Conservation (phyloP, 1,284 basidiomycete genomes). For the Wolfiporia cocos region DNA sequence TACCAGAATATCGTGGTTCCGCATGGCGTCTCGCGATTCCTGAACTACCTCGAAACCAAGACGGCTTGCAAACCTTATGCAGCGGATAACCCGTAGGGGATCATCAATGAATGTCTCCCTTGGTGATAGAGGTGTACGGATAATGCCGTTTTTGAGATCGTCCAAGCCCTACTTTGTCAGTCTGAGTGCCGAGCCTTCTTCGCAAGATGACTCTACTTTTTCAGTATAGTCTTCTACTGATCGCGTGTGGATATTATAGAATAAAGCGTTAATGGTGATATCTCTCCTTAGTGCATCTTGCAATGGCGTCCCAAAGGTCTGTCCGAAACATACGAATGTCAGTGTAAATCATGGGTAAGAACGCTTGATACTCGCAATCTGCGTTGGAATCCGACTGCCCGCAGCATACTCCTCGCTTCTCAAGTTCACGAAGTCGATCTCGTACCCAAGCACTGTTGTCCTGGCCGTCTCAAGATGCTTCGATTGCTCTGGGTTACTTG, state of each 20-base stretch:
- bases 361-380: slow-evolving; percentile 64
- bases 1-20: slow-evolving; percentile 69
- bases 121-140: slow-evolving; percentile 88
- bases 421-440: slow-evolving; percentile 94
- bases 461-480: slow-evolving; percentile 98
- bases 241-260: slow-evolving; percentile 94
- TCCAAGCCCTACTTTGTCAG: slow-evolving; percentile 59
- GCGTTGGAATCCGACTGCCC: slow-evolving; percentile 84
- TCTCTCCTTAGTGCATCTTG: slow-evolving; percentile 92
- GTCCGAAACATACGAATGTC: slow-evolving; percentile 4
- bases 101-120: slow-evolving; percentile 91
- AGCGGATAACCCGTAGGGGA: slow-evolving; percentile 87
- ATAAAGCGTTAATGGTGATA: slow-evolving; percentile 93
- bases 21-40: slow-evolving; percentile 64
- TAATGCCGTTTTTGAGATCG: slow-evolving; percentile 76
- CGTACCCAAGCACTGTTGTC: slow-evolving; percentile 78
- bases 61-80: slow-evolving; percentile 87
- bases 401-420: slow-evolving; percentile 89
- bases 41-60: slow-evolving; percentile 81
- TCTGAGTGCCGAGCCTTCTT: slow-evolving; percentile 2
- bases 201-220: slow-evolving; percentile 39
- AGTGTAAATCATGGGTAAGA: background rate
- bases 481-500: slow-evolving; percentile 94
- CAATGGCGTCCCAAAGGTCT: slow-evolving; percentile 90
- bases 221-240: slow-evolving; percentile 86